Base-by-base conservation (phyloP, 805 yeast species). In the Candida taoyuanica region DNA sequence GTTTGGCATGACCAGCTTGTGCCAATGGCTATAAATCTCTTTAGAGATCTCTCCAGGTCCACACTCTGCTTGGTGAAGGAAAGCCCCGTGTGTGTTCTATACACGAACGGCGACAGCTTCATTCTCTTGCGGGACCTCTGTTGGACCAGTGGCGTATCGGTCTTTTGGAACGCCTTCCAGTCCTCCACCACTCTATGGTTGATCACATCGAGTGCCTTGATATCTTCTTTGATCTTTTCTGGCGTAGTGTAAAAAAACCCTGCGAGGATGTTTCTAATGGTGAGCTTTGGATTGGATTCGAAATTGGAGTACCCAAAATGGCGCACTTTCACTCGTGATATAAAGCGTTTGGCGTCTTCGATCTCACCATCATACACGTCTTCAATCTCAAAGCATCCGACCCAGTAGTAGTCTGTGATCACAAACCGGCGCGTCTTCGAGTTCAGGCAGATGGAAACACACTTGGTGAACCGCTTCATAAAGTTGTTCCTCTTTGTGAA, bases 1-100 rank as follows among this genome's bases (percentile, higher is more conserved):
- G 59, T 55, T 36, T 55, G 59, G 33, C 57, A 55, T 1, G 58
- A 50, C 59, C 59, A 55, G 2, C 29, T 25, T 16, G 40, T 28
- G 0, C 58, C 58, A 28, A 55, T 46, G 3, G 58, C 56, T 13
- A 49, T 38, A 21, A 47, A 47, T 6, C 37, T 29, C 2, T 43
- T 8, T 2, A 49, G 27, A 2, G 52, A 29, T 13, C 32, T 38
- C 3, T 44, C 49, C 6, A 55, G 28, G 29, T 51, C 49, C 16
- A 51, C 57, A 4, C 29, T 4, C 19, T 48, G 48, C 27, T 41
- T 49, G 0, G 43, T 40, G 29, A 49, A 55, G 12, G 44, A 20
- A 4, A 53, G 23, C 5, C 54, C 57, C 4, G 44, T 38, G 13
- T 26, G 33, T 5, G 54, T 43, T 34, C 46, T 33, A 29, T 37